These are phyloP conservation scores for Hypoxylon lenormandii DNA, from an alignment of 495 filamentous ascomycete genomes.

Conservation along the genomic window DNA sequence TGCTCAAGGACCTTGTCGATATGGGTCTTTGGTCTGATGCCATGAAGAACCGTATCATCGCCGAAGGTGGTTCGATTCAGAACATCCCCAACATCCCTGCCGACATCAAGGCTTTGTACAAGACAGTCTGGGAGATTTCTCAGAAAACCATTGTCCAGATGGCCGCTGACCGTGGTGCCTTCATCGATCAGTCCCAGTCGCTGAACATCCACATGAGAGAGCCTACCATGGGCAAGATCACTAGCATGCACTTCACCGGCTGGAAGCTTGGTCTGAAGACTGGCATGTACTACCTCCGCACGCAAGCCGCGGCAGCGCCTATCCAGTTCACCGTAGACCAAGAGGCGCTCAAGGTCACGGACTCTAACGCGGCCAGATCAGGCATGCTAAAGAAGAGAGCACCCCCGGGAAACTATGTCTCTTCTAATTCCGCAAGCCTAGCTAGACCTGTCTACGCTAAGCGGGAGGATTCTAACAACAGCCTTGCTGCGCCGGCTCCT, in stretches of 20 bases:
- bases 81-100: constrained; percentile 94
- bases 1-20: constrained; percentile 97
- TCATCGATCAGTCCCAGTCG: constrained; percentile 98
- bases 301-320: constrained; percentile 93
- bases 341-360: constrained; percentile 88
- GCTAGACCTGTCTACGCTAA: constrained; percentile 59
- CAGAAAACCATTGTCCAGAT: constrained; percentile 95
- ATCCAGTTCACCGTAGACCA: constrained; percentile 99
- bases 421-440: constrained; percentile 53
- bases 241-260: constrained; percentile 98
- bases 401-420: constrained; percentile 68
- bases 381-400: constrained; percentile 73
- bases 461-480: constrained; percentile 53
- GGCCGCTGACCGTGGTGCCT: constrained; percentile 97
- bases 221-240: constrained; percentile 99
- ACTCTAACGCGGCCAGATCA: constrained; percentile 79
- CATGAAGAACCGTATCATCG: constrained; percentile 99
- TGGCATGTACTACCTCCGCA: constrained; percentile 99
- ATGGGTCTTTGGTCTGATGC: constrained; percentile 98
- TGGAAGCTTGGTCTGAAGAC: constrained; percentile 99
- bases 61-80: constrained; percentile 94
- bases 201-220: constrained; percentile 99
- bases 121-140: constrained; percentile 99
- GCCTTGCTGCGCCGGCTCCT: constrained; percentile 41
- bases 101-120: constrained; percentile 97